A percentile compares a stretch with the other conserved stretches of the same genome.
Conservation (phyloP, 2,329 filamentous ascomycete genomes). For the Nothophaeocryptopus gaeumannii region DNA sequence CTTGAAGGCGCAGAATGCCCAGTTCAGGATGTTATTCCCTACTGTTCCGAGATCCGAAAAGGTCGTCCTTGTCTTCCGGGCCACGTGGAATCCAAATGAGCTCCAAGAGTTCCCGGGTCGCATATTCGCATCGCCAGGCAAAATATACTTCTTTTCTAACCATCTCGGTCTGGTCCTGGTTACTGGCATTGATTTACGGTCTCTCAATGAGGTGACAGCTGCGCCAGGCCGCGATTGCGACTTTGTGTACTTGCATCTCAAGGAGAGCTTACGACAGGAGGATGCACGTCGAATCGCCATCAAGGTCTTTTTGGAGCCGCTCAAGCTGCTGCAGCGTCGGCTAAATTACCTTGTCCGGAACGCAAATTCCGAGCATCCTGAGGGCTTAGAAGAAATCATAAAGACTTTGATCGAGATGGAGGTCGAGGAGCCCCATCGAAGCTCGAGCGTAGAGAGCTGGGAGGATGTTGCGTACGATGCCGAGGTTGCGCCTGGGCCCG, state of each 20-base stretch:
- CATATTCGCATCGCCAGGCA: conserved; percentile 80
- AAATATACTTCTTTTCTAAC: conserved; percentile 95
- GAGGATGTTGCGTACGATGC: conserved; percentile 58
- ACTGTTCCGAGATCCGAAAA: conserved; percentile 73
- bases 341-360: conserved; percentile 84
- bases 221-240: conserved; percentile 89
- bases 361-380: conserved; percentile 67
- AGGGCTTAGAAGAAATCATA: conserved; percentile 67
- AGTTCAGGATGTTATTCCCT: conserved; percentile 90
- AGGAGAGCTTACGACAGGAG: conserved; percentile 56
- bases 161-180: conserved; percentile 87
- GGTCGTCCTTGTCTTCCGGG: conserved; percentile 86
- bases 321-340: conserved; percentile 76
- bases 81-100: conserved; percentile 78
- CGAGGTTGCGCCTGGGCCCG: conserved; percentile 44
- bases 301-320: conserved; percentile 88
- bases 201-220: conserved; percentile 83
- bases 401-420: conserved; percentile 73
- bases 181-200: conserved; percentile 70
- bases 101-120: conserved; percentile 77
- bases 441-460: conserved; percentile 83
- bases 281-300: conserved; percentile 75
- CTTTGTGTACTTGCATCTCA: conserved; percentile 81
- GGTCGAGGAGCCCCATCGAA: conserved; percentile 55
- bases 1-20: conserved; percentile 72